A percentile compares a stretch with the other conserved stretches of the same genome.
phyloP scores from a whole-genome alignment of 2,329 filamentous ascomycete species.

The Trichoderma endophyticum region DNA sequence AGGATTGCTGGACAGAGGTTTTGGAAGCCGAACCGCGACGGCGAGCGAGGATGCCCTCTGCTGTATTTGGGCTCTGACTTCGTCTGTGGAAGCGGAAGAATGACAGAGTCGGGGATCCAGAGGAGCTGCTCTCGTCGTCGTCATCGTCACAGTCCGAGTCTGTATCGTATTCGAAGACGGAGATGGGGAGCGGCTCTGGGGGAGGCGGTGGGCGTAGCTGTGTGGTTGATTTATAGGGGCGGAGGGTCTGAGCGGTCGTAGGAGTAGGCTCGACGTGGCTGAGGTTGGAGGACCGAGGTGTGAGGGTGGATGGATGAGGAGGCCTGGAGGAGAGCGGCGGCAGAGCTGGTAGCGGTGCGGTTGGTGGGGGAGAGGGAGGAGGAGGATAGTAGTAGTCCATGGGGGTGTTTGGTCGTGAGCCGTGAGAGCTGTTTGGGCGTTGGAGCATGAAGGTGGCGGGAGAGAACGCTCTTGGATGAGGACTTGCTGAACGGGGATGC shows the following conservation, averaged over 20 bases:
- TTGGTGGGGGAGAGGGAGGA: background rate
- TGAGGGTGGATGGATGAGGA: conserved; percentile 26
- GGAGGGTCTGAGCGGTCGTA: conserved; percentile 15
- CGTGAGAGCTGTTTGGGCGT: conserved; percentile 9
- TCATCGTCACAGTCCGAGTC: conserved; percentile 38
- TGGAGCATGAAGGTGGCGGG: background rate
- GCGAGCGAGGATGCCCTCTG: conserved; percentile 13
- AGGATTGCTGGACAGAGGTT: background rate
- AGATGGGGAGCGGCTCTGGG: conserved; percentile 31
- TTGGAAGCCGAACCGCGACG: conserved; percentile 10
- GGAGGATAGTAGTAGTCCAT: background rate
- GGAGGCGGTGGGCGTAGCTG: conserved; percentile 25
- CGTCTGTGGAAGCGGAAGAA: conserved; percentile 45
- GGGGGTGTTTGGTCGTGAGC: conserved; percentile 5
- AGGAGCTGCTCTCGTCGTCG: conserved; percentile 21
- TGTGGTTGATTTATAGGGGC: conserved; percentile 29
- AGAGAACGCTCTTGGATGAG: conserved; percentile 1
- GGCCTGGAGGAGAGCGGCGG: conserved; percentile 24
- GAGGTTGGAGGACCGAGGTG: conserved; percentile 9
- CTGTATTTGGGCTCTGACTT: conserved; percentile 31
- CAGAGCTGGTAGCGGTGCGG: background rate
- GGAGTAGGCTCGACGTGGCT: background rate
- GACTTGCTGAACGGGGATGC: background rate
- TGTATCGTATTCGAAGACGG: conserved; percentile 49
- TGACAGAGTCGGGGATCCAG: conserved; percentile 28